Evolutionary conservation across 2,329 filamentous ascomycete genomes (phyloP), one percentile per base, ranked within the genome.

Genomic region (Plectosphaerella sp.): DNA sequence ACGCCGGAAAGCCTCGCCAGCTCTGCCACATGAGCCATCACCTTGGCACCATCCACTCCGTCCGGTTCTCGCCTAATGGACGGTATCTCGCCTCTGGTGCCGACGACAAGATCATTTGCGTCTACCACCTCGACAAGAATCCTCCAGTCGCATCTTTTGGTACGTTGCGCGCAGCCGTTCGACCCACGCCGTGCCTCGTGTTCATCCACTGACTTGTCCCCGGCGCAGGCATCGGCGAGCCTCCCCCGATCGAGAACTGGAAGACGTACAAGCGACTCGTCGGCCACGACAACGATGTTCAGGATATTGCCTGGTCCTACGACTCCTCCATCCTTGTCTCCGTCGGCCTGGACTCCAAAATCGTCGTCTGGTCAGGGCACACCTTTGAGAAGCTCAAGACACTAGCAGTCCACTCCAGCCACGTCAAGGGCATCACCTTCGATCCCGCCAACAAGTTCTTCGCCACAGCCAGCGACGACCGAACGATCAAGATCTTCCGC

Each of bases 371-470:
- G 94, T 97, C 93, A 1, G 95, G 94, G 1, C 88, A 95, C 70
- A 97, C 92, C 0, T 99, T 99, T 61, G 94, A 99, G 73, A 97
- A 96, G 73, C 80, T 99, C 59, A 97, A 97, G 79, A 93, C 91
- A 3, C 75, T 99, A 5, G 86, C 91, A 2, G 87, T 92, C 53
- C 94, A 99, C 70, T 91, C 96, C 68, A 97, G 91, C 67, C 95
- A 97, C 67, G 94, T 99, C 73, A 99, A 99, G 69, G 94, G 95
- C 56, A 95, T 99, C 62, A 96, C 93, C 0, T 99, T 99, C 65
- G 94, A 99, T 66, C 94, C 94, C 1, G 94, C 94, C 42, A 97
- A 97, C 75, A 99, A 97, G 67, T 99, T 96, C 76, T 99, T 99
- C 70, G 94, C 95, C 15, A 99, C 95, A 0, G 92, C 95, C 3